phyloP scores from a whole-genome alignment of 257 asterid genomes.

The Ilex asprella region DNA sequence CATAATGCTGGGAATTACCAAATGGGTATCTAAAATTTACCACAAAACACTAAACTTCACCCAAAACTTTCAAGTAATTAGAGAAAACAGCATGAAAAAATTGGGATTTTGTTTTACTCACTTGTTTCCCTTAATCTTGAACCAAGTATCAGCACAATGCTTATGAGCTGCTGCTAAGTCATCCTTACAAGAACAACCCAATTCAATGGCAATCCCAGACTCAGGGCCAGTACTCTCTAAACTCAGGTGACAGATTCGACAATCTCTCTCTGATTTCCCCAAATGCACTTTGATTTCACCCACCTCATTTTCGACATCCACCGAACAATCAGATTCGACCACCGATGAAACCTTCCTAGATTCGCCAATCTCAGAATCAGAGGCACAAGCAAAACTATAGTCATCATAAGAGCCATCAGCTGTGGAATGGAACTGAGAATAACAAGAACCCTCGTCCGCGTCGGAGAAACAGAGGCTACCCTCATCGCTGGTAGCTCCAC shows the following conservation, averaged over 20 bases:
- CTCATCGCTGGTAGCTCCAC: slow-evolving; percentile 30
- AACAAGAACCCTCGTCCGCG: slow-evolving; percentile 61
- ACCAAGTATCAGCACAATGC: slow-evolving; percentile 4
- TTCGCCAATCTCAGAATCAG: background rate
- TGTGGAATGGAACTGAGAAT: slow-evolving; percentile 73
- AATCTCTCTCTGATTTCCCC: background rate
- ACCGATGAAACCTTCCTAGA: background rate
- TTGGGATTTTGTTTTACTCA: background rate
- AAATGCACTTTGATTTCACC: background rate
- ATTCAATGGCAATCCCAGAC: background rate
- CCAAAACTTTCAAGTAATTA: too few species aligned
- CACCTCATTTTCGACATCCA: background rate
- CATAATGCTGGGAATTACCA: too few species aligned
- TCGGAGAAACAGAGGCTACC: slow-evolving; percentile 71
- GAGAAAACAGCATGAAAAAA: too few species aligned
- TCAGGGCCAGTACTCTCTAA: background rate
- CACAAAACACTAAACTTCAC: too few species aligned
- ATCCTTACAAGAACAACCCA: slow-evolving; percentile 3
- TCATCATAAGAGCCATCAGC: slow-evolving; percentile 69
- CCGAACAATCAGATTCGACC: background rate
- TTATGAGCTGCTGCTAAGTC: background rate
- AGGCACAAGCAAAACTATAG: slow-evolving; percentile 19
- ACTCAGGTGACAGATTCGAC: background rate
- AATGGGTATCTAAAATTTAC: too few species aligned
- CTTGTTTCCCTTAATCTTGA: slow-evolving; percentile 1